A percentile compares a stretch with the other conserved stretches of the same genome.
These are phyloP conservation scores for Posidonia australis DNA, from an alignment of 106 monocot genomes.

Conservation along the genomic window DNA sequence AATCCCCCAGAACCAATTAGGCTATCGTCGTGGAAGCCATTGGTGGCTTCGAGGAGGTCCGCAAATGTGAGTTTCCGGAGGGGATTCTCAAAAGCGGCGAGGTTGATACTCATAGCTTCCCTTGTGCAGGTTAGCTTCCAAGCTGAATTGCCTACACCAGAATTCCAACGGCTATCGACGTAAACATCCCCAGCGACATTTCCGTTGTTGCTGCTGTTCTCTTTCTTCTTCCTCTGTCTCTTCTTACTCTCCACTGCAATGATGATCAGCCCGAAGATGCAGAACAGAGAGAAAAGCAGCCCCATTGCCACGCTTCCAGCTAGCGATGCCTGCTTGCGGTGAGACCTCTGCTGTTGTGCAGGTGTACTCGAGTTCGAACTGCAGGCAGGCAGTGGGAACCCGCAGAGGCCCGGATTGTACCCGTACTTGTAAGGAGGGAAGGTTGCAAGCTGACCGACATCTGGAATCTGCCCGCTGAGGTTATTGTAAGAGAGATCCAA, in stretches of 20 bases:
- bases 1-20: constrained; percentile 83
- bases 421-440: constrained; percentile 55
- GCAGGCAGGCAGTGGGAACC: constrained; percentile 48
- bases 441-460: constrained; percentile 55
- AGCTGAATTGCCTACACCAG: constrained; percentile 24
- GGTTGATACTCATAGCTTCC: constrained; percentile 65
- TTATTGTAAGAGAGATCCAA: constrained; percentile 78
- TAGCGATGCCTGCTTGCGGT: constrained; percentile 49
- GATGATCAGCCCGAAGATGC: constrained; percentile 52
- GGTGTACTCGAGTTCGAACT: constrained; percentile 13
- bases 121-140: constrained; percentile 75
- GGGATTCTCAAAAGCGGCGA: constrained; percentile 66
- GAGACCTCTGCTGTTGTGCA: constrained; percentile 29
- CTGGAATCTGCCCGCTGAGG: constrained; percentile 78
- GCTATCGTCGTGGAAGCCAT: constrained; percentile 66
- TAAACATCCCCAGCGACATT: constrained; percentile 13
- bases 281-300: constrained; percentile 61
- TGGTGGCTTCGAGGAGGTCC: constrained; percentile 80
- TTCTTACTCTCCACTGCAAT: constrained; percentile 51
- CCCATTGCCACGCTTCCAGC: constrained; percentile 59
- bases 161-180: constrained; percentile 47
- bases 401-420: constrained; percentile 71
- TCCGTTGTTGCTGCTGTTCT: neutral
- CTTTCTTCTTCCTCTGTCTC: constrained; percentile 34
- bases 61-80: constrained; percentile 71